Percentiles rank a stretch among this genome's conserved stretches.
Evolutionary conservation across 1,139 yeast species (phyloP).

Genomic region (Suhomyces wounanorum): DNA sequence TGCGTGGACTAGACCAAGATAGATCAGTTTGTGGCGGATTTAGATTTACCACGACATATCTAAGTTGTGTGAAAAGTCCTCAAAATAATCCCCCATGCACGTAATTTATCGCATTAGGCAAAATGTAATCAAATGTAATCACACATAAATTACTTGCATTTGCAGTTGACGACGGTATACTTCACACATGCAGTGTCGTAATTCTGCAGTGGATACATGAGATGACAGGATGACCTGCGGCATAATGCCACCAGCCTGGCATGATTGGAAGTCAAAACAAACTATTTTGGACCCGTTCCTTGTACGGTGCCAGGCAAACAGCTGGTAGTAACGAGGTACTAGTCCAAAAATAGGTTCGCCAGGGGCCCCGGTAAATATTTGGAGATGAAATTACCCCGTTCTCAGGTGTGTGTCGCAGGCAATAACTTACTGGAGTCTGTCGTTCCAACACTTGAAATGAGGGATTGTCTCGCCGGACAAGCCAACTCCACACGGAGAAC

Average conservation of each 20-base stretch:
- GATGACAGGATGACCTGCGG: background rate
- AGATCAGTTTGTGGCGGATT: background rate
- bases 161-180: background rate
- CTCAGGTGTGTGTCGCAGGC: no score
- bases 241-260: background rate
- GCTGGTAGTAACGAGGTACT: background rate
- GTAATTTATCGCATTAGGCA: conserved; percentile 3
- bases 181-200: background rate
- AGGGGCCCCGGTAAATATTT: background rate
- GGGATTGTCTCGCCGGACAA: background rate
- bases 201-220: background rate
- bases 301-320: background rate
- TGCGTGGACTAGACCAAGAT: background rate
- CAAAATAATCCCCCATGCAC: background rate
- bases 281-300: background rate
- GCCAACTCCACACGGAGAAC: background rate
- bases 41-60: background rate
- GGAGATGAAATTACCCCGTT: background rate
- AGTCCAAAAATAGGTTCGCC: background rate
- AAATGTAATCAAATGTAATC: background rate
- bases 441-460: background rate
- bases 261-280: background rate
- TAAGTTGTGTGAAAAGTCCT: background rate
- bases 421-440: no score
- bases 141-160: background rate